These are phyloP conservation scores for Tricholoma flavovirens DNA, from an alignment of 768 basidiomycete species.

Conservation along the genomic window DNA sequence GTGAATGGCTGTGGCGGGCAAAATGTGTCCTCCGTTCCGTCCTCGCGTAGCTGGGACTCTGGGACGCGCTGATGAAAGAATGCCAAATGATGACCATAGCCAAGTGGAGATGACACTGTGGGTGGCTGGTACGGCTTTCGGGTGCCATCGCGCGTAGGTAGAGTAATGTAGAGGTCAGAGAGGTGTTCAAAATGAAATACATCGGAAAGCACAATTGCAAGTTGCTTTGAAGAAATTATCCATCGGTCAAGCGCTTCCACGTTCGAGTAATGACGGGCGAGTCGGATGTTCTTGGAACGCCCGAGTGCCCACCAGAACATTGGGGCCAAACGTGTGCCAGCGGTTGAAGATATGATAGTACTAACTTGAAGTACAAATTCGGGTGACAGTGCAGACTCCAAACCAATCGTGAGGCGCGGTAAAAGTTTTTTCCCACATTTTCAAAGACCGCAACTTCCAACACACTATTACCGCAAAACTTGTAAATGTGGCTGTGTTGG, in stretches of 20 bases:
- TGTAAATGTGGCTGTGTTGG: too few species aligned
- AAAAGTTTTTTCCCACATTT: too few species aligned
- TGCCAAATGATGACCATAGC: constrained; percentile 63
- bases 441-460: too few species aligned
- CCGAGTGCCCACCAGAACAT: constrained; percentile 1
- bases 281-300: constrained; percentile 8
- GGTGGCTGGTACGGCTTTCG: constrained; percentile 38
- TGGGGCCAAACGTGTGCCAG: too few species aligned
- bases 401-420: too few species aligned
- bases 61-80: constrained; percentile 69
- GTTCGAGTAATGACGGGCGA: constrained; percentile 1
- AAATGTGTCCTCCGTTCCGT: constrained; percentile 69
- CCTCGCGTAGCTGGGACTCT: constrained; percentile 49
- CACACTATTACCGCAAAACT: too few species aligned
- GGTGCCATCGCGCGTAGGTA: constrained; percentile 68
- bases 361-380: too few species aligned
- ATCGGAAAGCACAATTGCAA: constrained; percentile 35
- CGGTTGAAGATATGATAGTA: too few species aligned
- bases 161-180: constrained; percentile 59
- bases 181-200: constrained; percentile 51
- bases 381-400: too few species aligned
- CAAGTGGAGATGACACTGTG: constrained; percentile 34
- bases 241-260: constrained; percentile 42
- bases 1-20: constrained; percentile 70
- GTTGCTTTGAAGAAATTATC: constrained; percentile 44